A percentile compares a stretch with the other conserved stretches of the same genome.
phyloP scores from a whole-genome alignment of 768 basidiomycete genomes.

The Trametes elegans region DNA sequence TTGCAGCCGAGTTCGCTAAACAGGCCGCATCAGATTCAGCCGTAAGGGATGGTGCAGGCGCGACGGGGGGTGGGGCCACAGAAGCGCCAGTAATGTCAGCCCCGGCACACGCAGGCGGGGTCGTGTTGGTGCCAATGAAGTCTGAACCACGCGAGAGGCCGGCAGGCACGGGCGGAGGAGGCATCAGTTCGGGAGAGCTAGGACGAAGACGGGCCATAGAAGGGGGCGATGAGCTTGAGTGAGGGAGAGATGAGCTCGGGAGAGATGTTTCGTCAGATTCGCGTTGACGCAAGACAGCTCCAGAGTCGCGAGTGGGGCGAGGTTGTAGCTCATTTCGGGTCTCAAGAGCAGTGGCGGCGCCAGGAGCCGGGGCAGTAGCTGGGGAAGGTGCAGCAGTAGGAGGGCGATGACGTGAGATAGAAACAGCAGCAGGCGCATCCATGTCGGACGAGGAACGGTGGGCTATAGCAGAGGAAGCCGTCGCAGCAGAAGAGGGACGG shows the following conservation, averaged over 20 bases:
- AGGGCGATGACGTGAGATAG: too few species aligned
- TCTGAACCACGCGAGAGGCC: conserved; percentile 4
- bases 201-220: background rate
- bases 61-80: background rate
- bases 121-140: too few species aligned
- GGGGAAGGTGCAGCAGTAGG: background rate
- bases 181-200: conserved; percentile 12
- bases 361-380: background rate
- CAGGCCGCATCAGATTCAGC: too few species aligned
- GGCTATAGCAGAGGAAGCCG: background rate
- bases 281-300: background rate
- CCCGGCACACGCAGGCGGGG: background rate
- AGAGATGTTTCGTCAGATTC: conserved; percentile 6
- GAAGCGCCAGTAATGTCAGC: background rate
- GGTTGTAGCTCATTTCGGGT: too few species aligned
- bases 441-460: background rate
- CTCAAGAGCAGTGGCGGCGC: too few species aligned
- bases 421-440: background rate
- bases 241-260: conserved; percentile 7
- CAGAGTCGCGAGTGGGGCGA: too few species aligned
- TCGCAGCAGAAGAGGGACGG: conserved; percentile 13
- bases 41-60: background rate
- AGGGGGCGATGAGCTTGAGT: conserved; percentile 2
- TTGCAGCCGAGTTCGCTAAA: background rate
- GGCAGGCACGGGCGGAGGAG: conserved; percentile 10